Conservation (phyloP, 306 rosid genomes). For the Cicer chorassanicum region DNA sequence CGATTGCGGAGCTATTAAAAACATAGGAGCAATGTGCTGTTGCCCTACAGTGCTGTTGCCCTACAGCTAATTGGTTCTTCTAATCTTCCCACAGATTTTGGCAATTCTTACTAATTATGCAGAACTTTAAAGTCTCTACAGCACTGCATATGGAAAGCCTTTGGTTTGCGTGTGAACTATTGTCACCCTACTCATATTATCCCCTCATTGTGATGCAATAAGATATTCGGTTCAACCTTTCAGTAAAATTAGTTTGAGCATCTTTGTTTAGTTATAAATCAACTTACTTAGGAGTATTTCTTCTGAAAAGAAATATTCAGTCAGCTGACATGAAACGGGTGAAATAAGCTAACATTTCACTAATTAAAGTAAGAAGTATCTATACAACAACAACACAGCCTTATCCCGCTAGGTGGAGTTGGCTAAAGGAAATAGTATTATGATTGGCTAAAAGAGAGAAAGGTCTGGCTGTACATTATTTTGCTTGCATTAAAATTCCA, state of each 20-base stretch:
- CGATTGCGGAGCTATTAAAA: no score
- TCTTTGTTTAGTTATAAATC: not conserved
- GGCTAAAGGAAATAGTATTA: not conserved
- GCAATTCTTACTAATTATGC: constrained; percentile 25
- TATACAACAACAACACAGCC: constrained; percentile 1
- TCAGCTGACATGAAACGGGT: not conserved
- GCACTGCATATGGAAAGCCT: constrained; percentile 14
- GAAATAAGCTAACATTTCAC: not conserved
- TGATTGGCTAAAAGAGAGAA: constrained; percentile 6
- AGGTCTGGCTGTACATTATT: not conserved
- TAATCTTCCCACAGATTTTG: constrained; percentile 22
- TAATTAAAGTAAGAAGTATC: not conserved
- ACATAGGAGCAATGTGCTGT: not conserved
- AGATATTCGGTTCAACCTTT: constrained; percentile 13
- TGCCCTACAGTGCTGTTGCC: not conserved
- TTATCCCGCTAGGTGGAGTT: not conserved
- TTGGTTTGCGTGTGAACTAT: constrained; percentile 7
- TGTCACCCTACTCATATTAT: constrained; percentile 25
- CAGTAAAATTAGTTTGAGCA: not conserved
- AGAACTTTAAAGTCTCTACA: constrained; percentile 4
- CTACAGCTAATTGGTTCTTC: not conserved
- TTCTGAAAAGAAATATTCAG: not conserved
- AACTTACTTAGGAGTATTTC: not conserved
- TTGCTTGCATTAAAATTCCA: not conserved
- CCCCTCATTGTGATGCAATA: not conserved